These are phyloP conservation scores for Naganishia friedmannii DNA, from an alignment of 768 basidiomycete species.

Conservation along the genomic window DNA sequence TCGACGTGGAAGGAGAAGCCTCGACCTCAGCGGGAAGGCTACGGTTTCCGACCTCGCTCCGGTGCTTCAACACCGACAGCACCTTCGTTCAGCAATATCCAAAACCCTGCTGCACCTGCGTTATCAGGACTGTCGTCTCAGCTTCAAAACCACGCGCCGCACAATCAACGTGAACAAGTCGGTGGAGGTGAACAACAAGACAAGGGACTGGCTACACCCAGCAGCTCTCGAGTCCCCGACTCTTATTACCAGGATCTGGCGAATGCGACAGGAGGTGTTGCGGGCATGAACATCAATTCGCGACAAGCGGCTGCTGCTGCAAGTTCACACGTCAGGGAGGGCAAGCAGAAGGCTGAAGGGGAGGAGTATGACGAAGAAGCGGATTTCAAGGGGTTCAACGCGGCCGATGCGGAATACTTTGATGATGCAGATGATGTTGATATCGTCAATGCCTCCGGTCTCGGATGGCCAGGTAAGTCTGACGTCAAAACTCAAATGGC, in stretches of 20 bases:
- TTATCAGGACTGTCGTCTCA: not conserved
- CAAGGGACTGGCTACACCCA: not conserved
- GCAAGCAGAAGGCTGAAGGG: constrained; percentile 23
- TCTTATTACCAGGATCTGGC: not conserved
- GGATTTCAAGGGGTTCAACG: constrained; percentile 32
- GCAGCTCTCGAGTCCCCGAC: constrained; percentile 3
- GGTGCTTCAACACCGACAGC: constrained; percentile 64
- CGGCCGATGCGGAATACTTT: constrained; percentile 56
- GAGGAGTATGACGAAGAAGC: constrained; percentile 42
- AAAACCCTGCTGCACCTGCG: not conserved
- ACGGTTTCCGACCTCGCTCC: constrained; percentile 73
- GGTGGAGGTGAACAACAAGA: constrained; percentile 4
- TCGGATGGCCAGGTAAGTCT: constrained; percentile 71
- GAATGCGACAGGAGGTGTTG: not conserved
- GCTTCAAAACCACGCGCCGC: constrained; percentile 29
- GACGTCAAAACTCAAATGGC: not conserved
- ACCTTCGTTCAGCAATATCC: not conserved
- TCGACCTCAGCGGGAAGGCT: constrained; percentile 62
- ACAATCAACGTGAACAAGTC: constrained; percentile 9
- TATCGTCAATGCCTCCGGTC: constrained; percentile 57
- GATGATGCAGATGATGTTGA: constrained; percentile 35
- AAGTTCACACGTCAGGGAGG: constrained; percentile 33
- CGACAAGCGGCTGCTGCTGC: constrained; percentile 8
- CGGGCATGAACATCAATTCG: constrained; percentile 17
- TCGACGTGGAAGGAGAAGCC: constrained; percentile 18